Base-by-base conservation (phyloP, 495 filamentous ascomycete genomes). In the Cudoniella acicularis region DNA sequence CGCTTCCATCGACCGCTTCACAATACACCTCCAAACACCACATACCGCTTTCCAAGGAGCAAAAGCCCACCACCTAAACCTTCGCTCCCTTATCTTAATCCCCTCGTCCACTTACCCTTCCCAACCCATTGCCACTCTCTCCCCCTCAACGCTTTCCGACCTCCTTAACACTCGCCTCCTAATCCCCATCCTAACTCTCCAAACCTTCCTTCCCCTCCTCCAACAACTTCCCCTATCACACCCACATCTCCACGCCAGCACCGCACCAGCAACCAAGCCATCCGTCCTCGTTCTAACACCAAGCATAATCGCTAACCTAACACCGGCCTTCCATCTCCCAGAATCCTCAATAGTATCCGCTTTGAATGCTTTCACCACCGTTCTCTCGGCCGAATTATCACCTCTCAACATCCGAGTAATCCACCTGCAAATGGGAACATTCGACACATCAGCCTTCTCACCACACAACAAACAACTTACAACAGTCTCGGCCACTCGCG, bases 101-200 rank as follows among this genome's bases (percentile, higher is more conserved):
- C 87, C 87, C 0, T 82, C 84, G 11, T 78, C 87, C 25, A 83
- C 84, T 60, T 88, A 86, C 69, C 86, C 87, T 10, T 81, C 86
- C 42, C 86, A 87, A 2, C 87, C 89, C 1, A 85, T 96, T 42
- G 90, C 90, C 55, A 92, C 88, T 3, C 85, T 96, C 57, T 83
- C 91, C 9, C 83, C 89, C 0, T 88, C 87, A 18, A 80, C 82
- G 60, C 96, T 93, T 81, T 88, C 89, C 54, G 91, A 98, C 67
- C 86, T 88, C 13, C 79, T 98, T 64, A 96, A 96, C 75, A 89
- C 88, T 3, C 90, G 92, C 54, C 79, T 98, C n/a, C 81, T 98
- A 25, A 86, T 89, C n/a, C 92, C 95, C 3, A 88, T 98, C 60
- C 79, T 96, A 56, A 90, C 87, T 0, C 79, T 90, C 10, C 91